Base-by-base conservation (phyloP, 225 moss, liverwort and hornwort species). In the Bryum argenteum region DNA sequence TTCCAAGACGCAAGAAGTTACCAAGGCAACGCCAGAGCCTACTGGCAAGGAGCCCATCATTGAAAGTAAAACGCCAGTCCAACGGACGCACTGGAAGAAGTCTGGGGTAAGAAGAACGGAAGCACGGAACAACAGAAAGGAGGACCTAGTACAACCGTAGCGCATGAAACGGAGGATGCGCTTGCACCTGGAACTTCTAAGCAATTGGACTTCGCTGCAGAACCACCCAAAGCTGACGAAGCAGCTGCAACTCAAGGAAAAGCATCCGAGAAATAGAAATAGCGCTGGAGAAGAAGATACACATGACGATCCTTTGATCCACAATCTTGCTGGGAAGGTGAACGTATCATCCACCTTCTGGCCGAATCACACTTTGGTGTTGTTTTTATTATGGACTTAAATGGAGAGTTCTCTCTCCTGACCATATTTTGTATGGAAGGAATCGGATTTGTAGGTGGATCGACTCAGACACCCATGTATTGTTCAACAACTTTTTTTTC, bases 101-200 rank as follows among this genome's bases (percentile, higher is more conserved):
- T 59, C 78, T 8, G 44, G n/a, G n/a, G 13, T 54, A 70, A 47
- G 33, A 71, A 72, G 72, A 60, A 39, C 23, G 54, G 7, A 8
- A 18, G 33, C 58, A 67, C 61, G 8, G 62, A 14, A 19, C 75
- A 65, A 44, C 51, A 20, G 33, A 33, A 33, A 33, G 33, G 33
- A 15, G 20, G 54, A 15, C 51, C 14, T 2, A 26, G 58, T 43
- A 44, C 64, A 54, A 76, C 4, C 2, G 76, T 67, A 58, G 45
- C 66, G 54, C 75, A 72, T 54, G 61, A 62, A 54, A 76, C 76
- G 52, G 75, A 63, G 52, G 75, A 63, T 63, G 73, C 11, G 58
- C 41, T 52, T 50, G 40, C 78, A 42, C 78, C 75, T 41, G 80
- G 73, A 71, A 70, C 80, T 23, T 75, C 75, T 4, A 78, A 83